phyloP scores from a whole-genome alignment of 1,284 basidiomycete species.

The Quambalaria eucalypti region DNA sequence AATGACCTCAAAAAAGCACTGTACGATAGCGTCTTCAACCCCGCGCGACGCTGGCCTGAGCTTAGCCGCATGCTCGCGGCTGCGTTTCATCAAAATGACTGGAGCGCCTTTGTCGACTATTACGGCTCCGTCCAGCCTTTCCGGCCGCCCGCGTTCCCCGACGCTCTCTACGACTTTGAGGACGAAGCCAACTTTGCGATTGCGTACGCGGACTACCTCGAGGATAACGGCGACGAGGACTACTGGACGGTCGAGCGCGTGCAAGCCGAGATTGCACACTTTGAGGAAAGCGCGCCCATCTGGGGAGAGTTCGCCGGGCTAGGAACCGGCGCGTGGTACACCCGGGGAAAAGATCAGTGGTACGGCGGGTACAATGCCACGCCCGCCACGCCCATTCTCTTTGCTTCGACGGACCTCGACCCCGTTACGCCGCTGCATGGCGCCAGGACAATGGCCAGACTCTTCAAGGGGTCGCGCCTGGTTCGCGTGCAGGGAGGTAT shows the following conservation, averaged over 20 bases:
- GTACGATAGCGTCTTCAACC: constrained; percentile 16
- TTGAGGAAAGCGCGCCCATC: constrained; percentile 16
- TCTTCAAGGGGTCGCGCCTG: constrained; percentile 19
- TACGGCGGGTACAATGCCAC: constrained; percentile 17
- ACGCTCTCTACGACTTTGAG: background rate
- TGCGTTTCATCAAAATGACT: too few species aligned
- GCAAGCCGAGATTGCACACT: too few species aligned
- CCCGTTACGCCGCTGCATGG: constrained; percentile 25
- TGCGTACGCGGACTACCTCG: constrained; percentile 12
- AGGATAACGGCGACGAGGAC: background rate
- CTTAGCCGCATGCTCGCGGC: constrained; percentile 16
- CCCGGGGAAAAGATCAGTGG: constrained; percentile 13
- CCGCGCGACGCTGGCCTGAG: constrained; percentile 16
- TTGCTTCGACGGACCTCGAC: constrained; percentile 24
- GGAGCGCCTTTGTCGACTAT: too few species aligned
- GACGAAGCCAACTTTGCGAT: constrained; percentile 8
- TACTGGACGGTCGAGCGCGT: constrained; percentile 7
- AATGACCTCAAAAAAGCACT: constrained; percentile 13
- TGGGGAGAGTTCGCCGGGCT: constrained; percentile 19
- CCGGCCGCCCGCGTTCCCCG: too few species aligned
- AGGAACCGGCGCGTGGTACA: constrained; percentile 14
- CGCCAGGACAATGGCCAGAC: constrained; percentile 19
- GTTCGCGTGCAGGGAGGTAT: constrained; percentile 22
- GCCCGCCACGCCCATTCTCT: constrained; percentile 20
- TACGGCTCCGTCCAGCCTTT: constrained; percentile 2